phyloP scores from a whole-genome alignment of 1,139 yeast species.

The Lodderomyces oxycetoniae region DNA sequence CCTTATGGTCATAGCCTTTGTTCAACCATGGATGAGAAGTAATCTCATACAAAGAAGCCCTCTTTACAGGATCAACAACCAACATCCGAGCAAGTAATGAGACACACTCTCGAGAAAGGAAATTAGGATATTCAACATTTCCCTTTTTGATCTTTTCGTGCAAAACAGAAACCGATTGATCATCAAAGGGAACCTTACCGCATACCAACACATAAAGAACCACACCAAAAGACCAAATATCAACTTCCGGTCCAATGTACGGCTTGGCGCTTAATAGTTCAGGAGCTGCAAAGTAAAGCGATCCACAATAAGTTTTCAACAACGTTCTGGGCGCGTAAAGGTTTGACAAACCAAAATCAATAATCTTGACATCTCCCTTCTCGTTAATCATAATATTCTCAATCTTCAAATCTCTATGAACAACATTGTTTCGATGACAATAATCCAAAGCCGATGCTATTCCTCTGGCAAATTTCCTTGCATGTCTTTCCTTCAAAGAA shows the following conservation, averaged over 20 bases:
- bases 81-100: slow-evolving; percentile 83
- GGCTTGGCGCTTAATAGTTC: slow-evolving; percentile 90
- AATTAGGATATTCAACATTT: slow-evolving; percentile 83
- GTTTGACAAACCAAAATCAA: slow-evolving; percentile 94
- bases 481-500: slow-evolving; percentile 86
- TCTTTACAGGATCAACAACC: slow-evolving; percentile 77
- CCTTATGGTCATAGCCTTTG: slow-evolving; percentile 75
- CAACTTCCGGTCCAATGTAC: slow-evolving; percentile 95
- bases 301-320: slow-evolving; percentile 94
- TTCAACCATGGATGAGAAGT: slow-evolving; percentile 93
- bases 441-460: slow-evolving; percentile 92
- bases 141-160: slow-evolving; percentile 95
- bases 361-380: slow-evolving; percentile 89
- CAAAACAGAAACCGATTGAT: slow-evolving; percentile 84
- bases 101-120: slow-evolving; percentile 77
- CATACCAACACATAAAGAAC: slow-evolving; percentile 91
- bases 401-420: slow-evolving; percentile 93
- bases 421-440: slow-evolving; percentile 89
- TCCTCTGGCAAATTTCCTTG: slow-evolving; percentile 94
- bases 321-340: slow-evolving; percentile 68
- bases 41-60: slow-evolving; percentile 79
- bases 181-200: slow-evolving; percentile 98
- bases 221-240: slow-evolving; percentile 97
- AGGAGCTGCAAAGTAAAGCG: slow-evolving; percentile 97
- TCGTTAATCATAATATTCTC: slow-evolving; percentile 94